Percentiles rank a stretch among this genome's conserved stretches.
Evolutionary conservation across 2,329 filamentous ascomycete species (phyloP).

Genomic region (Fusarium sp.): DNA sequence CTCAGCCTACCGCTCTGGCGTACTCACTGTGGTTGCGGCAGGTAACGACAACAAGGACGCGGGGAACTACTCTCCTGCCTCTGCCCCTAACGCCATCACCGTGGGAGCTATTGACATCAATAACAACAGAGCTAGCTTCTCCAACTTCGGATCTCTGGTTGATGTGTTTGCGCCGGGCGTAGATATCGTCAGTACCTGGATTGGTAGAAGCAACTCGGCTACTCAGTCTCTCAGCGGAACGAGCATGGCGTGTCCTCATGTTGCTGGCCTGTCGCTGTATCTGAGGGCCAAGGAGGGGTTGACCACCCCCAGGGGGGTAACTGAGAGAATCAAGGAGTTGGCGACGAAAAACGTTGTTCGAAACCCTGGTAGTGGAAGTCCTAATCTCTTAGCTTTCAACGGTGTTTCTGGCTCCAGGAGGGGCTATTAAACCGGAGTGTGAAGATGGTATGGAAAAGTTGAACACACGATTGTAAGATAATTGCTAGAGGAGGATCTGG

Average conservation of each 20-base stretch:
- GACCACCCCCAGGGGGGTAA: conserved; percentile 59
- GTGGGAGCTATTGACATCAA: conserved; percentile 62
- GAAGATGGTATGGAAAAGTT: background rate
- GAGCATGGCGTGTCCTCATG: conserved; percentile 72
- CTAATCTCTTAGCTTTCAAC: conserved; percentile 64
- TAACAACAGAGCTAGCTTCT: conserved; percentile 59
- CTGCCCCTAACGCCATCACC: conserved; percentile 61
- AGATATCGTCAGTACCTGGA: conserved; percentile 61
- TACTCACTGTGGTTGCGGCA: conserved; percentile 67
- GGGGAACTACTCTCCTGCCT: conserved; percentile 60
- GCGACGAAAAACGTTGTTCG: conserved; percentile 56
- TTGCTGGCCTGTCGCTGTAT: conserved; percentile 71
- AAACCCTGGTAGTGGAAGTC: conserved; percentile 52
- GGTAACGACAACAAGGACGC: conserved; percentile 63
- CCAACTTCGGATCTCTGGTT: conserved; percentile 63
- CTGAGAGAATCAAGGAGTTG: conserved; percentile 57
- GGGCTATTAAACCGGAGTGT: background rate
- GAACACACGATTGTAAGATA: background rate
- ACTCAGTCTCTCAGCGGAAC: conserved; percentile 67
- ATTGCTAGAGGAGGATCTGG: background rate
- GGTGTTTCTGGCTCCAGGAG: conserved; percentile 44
- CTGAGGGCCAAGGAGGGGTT: conserved; percentile 53
- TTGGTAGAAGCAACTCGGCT: conserved; percentile 55
- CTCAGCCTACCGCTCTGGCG: conserved; percentile 58
- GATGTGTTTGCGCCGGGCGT: conserved; percentile 66